phyloP scores from a whole-genome alignment of 176 grass and related monocot genomes.

The Carex cristatella region DNA sequence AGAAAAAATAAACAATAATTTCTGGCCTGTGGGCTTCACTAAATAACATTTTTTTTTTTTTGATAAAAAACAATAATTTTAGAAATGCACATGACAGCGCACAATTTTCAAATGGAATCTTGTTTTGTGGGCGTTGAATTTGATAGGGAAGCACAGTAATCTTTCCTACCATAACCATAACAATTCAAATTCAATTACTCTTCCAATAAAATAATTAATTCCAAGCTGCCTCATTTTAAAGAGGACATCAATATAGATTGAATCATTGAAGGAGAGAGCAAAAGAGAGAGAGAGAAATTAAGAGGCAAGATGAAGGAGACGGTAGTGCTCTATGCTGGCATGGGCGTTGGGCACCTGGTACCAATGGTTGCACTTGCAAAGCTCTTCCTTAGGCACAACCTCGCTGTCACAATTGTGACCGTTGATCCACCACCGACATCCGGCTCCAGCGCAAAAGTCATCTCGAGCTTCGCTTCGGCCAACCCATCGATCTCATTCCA shows the following conservation, averaged over 20 bases:
- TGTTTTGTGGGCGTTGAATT: too few species aligned
- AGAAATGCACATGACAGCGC: neutral
- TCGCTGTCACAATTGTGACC: slow-evolving; percentile 26
- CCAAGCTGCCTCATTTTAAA: neutral
- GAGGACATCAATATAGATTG: neutral
- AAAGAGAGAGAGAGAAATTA: neutral
- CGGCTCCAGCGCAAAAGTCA: neutral
- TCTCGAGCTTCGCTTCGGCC: slow-evolving; percentile 9
- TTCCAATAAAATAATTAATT: neutral
- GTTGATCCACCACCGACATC: slow-evolving; percentile 9
- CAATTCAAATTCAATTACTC: neutral
- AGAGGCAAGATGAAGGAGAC: slow-evolving; percentile 19
- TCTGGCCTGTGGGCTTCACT: too few species aligned
- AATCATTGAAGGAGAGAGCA: neutral
- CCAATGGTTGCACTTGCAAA: slow-evolving; percentile 53
- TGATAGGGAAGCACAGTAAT: neutral
- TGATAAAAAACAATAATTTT: neutral
- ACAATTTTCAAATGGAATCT: too few species aligned
- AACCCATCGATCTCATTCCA: slow-evolving; percentile 45
- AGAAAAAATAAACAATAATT: too few species aligned
- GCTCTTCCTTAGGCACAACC: slow-evolving; percentile 29
- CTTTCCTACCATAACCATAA: neutral
- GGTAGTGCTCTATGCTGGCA: slow-evolving; percentile 38
- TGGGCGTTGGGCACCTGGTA: slow-evolving; percentile 43
- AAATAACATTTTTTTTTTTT: neutral